These are phyloP conservation scores for Thelonectria rubi DNA, from an alignment of 2,329 filamentous ascomycete genomes.

Conservation along the genomic window DNA sequence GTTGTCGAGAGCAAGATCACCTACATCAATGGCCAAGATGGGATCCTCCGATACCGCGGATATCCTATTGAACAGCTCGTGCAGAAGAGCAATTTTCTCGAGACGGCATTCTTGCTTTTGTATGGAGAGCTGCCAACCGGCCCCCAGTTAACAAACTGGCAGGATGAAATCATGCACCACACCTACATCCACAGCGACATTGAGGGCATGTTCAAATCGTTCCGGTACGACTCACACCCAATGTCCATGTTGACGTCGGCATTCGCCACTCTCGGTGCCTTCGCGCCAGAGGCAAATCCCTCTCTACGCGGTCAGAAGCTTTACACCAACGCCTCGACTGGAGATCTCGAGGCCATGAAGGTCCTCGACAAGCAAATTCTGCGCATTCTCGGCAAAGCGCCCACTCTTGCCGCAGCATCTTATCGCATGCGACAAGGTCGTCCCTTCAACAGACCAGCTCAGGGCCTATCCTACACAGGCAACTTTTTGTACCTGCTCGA, in stretches of 20 bases:
- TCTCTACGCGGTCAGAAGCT: constrained; percentile 60
- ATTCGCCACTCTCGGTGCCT: constrained; percentile 60
- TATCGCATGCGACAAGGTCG: constrained; percentile 63
- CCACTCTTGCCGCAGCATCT: constrained; percentile 59
- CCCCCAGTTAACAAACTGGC: constrained; percentile 53
- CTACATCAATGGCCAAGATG: constrained; percentile 62
- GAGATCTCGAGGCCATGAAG: constrained; percentile 52
- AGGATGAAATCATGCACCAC: constrained; percentile 60
- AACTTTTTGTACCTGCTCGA: constrained; percentile 66
- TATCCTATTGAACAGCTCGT: constrained; percentile 62
- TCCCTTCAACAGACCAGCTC: constrained; percentile 59
- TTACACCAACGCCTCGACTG: constrained; percentile 56
- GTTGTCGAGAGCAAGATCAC: constrained; percentile 60
- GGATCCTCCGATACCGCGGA: constrained; percentile 61
- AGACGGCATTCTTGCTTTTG: constrained; percentile 60
- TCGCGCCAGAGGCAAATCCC: constrained; percentile 60
- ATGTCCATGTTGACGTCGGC: constrained; percentile 62
- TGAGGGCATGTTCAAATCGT: constrained; percentile 60
- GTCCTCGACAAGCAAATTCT: constrained; percentile 62
- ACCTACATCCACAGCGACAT: constrained; percentile 60
- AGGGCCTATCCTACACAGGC: constrained; percentile 60
- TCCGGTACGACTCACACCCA: constrained; percentile 61
- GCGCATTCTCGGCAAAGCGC: constrained; percentile 61
- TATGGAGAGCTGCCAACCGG: constrained; percentile 59
- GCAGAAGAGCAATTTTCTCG: constrained; percentile 59